Base-by-base conservation (phyloP, 2,329 filamentous ascomycete species). In the Hypoxylon sp. region DNA sequence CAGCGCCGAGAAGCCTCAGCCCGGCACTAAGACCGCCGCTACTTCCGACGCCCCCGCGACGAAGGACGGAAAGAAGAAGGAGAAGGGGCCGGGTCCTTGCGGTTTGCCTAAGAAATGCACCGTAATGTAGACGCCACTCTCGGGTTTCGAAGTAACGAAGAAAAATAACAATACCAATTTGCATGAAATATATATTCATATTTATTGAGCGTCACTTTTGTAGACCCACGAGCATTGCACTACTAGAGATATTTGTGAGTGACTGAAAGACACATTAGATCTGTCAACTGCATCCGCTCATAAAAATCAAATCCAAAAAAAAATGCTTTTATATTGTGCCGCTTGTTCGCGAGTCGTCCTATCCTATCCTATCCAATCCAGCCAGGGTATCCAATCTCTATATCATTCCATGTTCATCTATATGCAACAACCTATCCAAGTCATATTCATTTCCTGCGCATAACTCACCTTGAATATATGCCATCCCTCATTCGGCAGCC, bases 91-190 rank as follows among this genome's bases (percentile, higher is more conserved):
- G 70, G 88, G 90, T 0, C 89, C 89, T 41, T 96, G 91, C 72
- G 90, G 91, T 18, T 77, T 95, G 67, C 91, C 91, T 26, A 77
- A 79, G 48, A 93, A 93, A 71, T 95, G 91, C 75, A 76, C 78
- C 42, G 84, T 95, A 67, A 77, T 87, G 70, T 91, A 76, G 35
- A 45, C 7, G 27, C 37, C 18, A 3, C 31, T 37, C 18, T 11
- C n/a, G 31, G 10, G 15, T 9, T 35, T 26, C n/a, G 20, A 24
- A 78, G 66, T 17, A 40, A 15, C 15, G 31, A 41, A 26, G n/a
- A n/a, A n/a, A n/a, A n/a, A n/a, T n/a, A n/a, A n/a, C 2, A 48
- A 47, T 41, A 42, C 13, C 26, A 46, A 53, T 37, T 27, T 7
- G 17, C 9, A n/a, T 24, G 3, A 11, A 48, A 46, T 40, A 46